A percentile compares a stretch with the other conserved stretches of the same genome.
phyloP scores from a whole-genome alignment of 352 stramenopile genomes.

The Elongisporangium senticosum region DNA sequence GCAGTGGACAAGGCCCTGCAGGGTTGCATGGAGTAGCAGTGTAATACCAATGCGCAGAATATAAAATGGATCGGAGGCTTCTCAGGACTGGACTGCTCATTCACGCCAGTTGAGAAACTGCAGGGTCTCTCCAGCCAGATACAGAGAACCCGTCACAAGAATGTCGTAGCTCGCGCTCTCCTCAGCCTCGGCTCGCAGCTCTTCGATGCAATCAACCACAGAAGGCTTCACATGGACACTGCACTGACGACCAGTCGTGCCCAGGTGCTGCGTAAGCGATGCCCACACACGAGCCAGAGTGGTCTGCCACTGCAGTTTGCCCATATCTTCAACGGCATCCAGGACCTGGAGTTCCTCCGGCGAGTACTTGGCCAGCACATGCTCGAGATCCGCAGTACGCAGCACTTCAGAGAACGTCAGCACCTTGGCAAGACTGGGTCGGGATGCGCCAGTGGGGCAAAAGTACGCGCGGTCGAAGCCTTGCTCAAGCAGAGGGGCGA shows the following conservation, averaged over 20 bases:
- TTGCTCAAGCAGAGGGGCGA: slow-evolving; percentile 50
- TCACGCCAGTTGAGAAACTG: slow-evolving; percentile 61
- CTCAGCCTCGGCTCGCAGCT: slow-evolving; percentile 31
- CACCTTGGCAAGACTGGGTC: slow-evolving; percentile 61
- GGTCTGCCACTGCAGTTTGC: slow-evolving; percentile 43
- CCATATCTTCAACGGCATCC: slow-evolving; percentile 34
- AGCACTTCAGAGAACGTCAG: slow-evolving; percentile 64
- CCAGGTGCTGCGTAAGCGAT: slow-evolving; percentile 17
- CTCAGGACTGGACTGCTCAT: slow-evolving; percentile 11
- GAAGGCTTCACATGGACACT: slow-evolving; percentile 41
- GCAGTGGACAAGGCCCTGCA: background rate
- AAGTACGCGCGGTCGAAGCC: slow-evolving; percentile 79
- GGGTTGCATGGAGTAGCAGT: slow-evolving; percentile 2
- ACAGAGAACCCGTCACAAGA: slow-evolving; percentile 72
- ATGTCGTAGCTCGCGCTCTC: slow-evolving; percentile 20
- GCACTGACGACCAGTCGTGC: background rate
- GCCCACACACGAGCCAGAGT: slow-evolving; percentile 52
- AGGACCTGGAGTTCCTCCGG: slow-evolving; percentile 32
- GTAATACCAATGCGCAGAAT: slow-evolving; percentile 4
- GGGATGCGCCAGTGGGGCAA: slow-evolving; percentile 52
- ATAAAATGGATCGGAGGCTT: background rate
- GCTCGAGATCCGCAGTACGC: slow-evolving; percentile 19
- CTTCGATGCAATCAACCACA: slow-evolving; percentile 53
- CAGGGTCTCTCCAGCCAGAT: slow-evolving; percentile 62
- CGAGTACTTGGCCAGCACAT: slow-evolving; percentile 39